phyloP scores from a whole-genome alignment of 345 rosid species.

The Arabidopsis suecica region DNA sequence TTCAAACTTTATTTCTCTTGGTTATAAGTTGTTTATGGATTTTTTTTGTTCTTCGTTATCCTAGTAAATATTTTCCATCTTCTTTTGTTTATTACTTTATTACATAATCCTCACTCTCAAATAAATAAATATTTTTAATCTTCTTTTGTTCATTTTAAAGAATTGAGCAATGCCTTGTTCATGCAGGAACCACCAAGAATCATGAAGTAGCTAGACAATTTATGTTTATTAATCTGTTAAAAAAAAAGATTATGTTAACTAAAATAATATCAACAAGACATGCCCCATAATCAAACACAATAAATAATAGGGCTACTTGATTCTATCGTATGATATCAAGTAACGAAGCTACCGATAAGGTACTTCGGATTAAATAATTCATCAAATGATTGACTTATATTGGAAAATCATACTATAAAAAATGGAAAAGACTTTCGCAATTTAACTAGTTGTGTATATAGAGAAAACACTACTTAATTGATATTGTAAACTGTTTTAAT shows the following conservation, averaged over 20 bases:
- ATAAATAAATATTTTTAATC: no score
- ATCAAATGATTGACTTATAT: slow-evolving; percentile 11
- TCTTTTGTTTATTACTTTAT: no score
- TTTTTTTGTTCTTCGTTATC: not conserved
- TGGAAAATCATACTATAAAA: not conserved
- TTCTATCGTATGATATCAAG: not conserved
- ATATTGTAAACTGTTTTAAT: no score
- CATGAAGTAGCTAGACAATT: slow-evolving; percentile 5
- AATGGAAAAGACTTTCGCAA: not conserved
- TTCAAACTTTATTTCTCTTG: no score
- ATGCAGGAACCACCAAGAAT: not conserved
- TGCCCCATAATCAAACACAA: slow-evolving; percentile 11
- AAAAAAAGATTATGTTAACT: no score
- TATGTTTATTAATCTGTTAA: not conserved
- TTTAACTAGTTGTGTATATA: no score
- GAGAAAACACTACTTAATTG: no score
- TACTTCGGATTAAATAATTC: slow-evolving; percentile 1
- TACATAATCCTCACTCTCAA: no score
- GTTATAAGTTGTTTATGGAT: not conserved
- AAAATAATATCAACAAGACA: not conserved
- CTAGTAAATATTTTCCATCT: no score
- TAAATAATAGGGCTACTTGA: not conserved
- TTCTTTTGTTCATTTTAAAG: not conserved
- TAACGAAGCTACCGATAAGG: slow-evolving; percentile 8
- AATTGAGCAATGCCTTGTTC: slow-evolving; percentile 17